A percentile compares a stretch with the other conserved stretches of the same genome.
These are phyloP conservation scores for Protomyces macrosporus DNA, from an alignment of 1,139 yeast species.

Conservation along the genomic window DNA sequence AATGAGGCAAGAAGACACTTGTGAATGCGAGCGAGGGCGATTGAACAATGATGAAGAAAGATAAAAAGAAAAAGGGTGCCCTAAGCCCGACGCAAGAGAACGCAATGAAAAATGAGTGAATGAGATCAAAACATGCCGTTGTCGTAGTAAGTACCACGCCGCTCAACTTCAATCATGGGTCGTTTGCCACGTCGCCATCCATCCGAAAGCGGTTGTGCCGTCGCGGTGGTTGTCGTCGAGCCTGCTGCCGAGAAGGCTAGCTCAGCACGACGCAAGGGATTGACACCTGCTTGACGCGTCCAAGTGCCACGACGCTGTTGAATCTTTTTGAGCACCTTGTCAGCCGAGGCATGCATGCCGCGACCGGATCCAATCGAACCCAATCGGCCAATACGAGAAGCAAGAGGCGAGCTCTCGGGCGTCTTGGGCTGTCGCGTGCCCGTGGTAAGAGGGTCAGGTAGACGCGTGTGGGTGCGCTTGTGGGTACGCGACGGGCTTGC, in stretches of 20 bases:
- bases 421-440: too few relatives aligned
- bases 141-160: background rate
- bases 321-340: background rate
- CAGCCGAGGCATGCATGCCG: background rate
- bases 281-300: background rate
- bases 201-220: too few relatives aligned
- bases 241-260: too few relatives aligned
- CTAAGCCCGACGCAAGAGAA: background rate
- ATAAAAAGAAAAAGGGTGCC: background rate
- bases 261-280: too few relatives aligned
- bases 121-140: background rate
- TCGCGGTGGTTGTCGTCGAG: too few relatives aligned
- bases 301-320: background rate
- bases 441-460: too few relatives aligned
- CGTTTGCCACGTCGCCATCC: background rate
- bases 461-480: too few relatives aligned
- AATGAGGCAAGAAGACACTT: too few relatives aligned
- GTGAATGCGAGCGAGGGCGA: too few relatives aligned
- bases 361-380: too few relatives aligned
- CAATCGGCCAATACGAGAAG: too few relatives aligned
- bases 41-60: background rate
- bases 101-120: background rate
- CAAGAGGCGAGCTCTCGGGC: background rate
- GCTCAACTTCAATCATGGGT: background rate
- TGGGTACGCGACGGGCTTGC: too few relatives aligned